These are phyloP conservation scores for Pisolithus microcarpus DNA, from an alignment of 768 basidiomycete species.

Conservation along the genomic window DNA sequence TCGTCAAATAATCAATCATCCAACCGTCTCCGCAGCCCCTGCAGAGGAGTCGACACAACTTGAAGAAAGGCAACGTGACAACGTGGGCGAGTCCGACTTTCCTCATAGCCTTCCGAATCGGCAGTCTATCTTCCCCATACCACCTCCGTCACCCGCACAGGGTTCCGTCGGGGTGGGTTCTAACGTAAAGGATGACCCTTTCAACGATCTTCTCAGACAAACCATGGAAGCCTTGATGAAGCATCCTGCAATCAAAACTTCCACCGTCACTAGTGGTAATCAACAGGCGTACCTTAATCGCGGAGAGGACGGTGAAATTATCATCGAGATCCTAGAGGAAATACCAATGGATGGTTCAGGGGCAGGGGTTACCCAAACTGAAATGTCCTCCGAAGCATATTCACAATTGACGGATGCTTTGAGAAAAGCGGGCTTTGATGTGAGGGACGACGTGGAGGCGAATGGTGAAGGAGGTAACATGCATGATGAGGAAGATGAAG, in stretches of 20 bases:
- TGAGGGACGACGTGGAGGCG: conserved; percentile 30
- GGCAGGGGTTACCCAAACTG: conserved; percentile 15
- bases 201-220: conserved; percentile 23
- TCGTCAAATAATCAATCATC: conserved; percentile 55
- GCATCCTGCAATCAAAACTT: conserved; percentile 23
- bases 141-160: conserved; percentile 19
- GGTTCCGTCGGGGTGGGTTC: conserved; percentile 13
- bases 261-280: conserved; percentile 17
- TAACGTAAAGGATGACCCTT: conserved; percentile 13
- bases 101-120: conserved; percentile 47
- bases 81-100: conserved; percentile 45
- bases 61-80: conserved; percentile 23
- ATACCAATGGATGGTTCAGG: conserved; percentile 29
- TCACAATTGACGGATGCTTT: conserved; percentile 44
- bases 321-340: conserved; percentile 42
- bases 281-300: conserved; percentile 37
- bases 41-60: conserved; percentile 24
- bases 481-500: conserved; percentile 26
- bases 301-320: conserved; percentile 33
- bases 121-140: conserved; percentile 41
- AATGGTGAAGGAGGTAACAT: conserved; percentile 13
- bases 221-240: conserved; percentile 24
- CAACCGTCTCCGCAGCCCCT: conserved; percentile 11
- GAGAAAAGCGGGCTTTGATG: conserved; percentile 47
- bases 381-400: conserved; percentile 32